These are phyloP conservation scores for Pouteria campechiana DNA, from an alignment of 179 eudicot species.

Conservation along the genomic window DNA sequence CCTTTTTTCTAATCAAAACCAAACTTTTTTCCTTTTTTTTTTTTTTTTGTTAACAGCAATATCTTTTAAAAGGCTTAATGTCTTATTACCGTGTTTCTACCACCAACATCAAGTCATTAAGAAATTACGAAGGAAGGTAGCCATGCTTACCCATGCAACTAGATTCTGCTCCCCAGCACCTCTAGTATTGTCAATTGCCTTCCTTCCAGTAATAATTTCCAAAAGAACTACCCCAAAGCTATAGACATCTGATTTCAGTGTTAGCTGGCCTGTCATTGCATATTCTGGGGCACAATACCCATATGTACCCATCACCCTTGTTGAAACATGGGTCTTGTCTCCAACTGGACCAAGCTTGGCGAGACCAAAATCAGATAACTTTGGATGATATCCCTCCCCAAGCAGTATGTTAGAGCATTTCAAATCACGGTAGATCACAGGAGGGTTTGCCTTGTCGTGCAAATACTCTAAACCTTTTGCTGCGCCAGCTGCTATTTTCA, in stretches of 20 bases:
- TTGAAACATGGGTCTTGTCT: conserved; percentile 69
- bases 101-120: no score
- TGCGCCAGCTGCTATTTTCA: conserved; percentile 68
- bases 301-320: conserved; percentile 81
- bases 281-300: conserved; percentile 81
- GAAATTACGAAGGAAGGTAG: no score
- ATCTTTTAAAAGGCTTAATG: no score
- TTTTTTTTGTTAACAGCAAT: no score
- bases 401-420: conserved; percentile 76
- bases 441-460: conserved; percentile 70
- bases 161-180: conserved; percentile 52
- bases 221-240: conserved; percentile 76
- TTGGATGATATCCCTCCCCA: conserved; percentile 46
- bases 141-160: conserved; percentile 72
- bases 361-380: conserved; percentile 74
- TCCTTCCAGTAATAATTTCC: conserved; percentile 67
- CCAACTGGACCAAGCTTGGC: conserved; percentile 80
- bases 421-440: conserved; percentile 69
- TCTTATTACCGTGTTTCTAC: no score
- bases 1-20: no score
- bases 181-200: conserved; percentile 48
- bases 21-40: no score
- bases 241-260: conserved; percentile 69
- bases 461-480: conserved; percentile 71
- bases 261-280: conserved; percentile 77